Evolutionary conservation across 495 filamentous ascomycete species (phyloP).

Genomic region (Hypoxylon rickii): DNA sequence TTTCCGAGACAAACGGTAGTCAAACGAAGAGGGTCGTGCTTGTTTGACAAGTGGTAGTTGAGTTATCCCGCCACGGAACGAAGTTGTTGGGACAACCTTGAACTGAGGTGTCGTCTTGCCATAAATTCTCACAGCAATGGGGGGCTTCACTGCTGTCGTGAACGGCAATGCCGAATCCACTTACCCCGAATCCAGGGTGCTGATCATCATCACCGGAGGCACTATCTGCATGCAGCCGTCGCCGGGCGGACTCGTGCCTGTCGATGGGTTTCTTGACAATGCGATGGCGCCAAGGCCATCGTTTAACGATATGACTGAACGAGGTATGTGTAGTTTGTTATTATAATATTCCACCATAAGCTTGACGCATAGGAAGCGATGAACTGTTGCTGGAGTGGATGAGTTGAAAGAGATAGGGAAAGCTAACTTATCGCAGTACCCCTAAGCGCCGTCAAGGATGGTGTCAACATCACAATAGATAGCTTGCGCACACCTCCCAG

Average conservation of each 20-base stretch:
- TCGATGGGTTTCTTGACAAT: constrained; percentile 79
- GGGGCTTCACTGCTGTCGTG: constrained; percentile 13
- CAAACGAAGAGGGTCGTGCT: too few relatives aligned
- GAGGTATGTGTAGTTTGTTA: constrained; percentile 42
- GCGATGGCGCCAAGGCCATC: constrained; percentile 82
- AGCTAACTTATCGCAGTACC: constrained; percentile 27
- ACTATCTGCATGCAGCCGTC: constrained; percentile 93
- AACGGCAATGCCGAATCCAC: constrained; percentile 34
- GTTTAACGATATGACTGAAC: constrained; percentile 84
- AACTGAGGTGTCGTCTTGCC: too few relatives aligned
- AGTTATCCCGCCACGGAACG: too few relatives aligned
- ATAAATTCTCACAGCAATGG: constrained; percentile 15
- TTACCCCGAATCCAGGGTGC: constrained; percentile 74
- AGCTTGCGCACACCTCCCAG: constrained; percentile 81
- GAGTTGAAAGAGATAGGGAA: not conserved
- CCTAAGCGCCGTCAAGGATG: constrained; percentile 48
- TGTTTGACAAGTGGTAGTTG: too few relatives aligned
- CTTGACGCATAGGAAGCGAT: not conserved
- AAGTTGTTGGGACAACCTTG: too few relatives aligned
- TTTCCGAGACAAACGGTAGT: too few relatives aligned
- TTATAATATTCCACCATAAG: not conserved
- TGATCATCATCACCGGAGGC: constrained; percentile 93
- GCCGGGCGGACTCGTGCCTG: constrained; percentile 68
- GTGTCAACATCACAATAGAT: constrained; percentile 42
- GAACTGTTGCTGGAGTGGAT: not conserved